Percentiles rank a stretch among this genome's conserved stretches.
These are phyloP conservation scores for Penicillium sp. DNA, from an alignment of 2,329 filamentous ascomycete species.

Conservation along the genomic window DNA sequence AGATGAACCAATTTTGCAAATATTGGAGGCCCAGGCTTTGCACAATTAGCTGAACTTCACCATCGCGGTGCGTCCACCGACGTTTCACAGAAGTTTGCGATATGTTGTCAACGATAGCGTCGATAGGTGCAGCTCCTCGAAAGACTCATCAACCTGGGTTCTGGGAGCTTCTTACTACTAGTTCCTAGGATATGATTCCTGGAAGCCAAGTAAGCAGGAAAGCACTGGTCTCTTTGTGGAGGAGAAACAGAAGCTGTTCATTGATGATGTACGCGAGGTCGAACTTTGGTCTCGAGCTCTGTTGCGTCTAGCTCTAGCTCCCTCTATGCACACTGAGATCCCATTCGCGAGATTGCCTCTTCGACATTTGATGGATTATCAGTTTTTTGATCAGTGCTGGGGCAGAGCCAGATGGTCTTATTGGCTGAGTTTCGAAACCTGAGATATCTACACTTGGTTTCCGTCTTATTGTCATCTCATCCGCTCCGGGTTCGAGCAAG, in stretches of 20 bases:
- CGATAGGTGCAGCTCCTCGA: slow-evolving; percentile 55
- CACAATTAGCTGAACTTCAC: slow-evolving; percentile 74
- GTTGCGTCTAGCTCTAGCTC: slow-evolving; percentile 26
- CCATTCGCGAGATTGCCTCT: slow-evolving; percentile 21
- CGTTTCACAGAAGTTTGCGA: slow-evolving; percentile 80
- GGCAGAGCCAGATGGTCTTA: slow-evolving; percentile 55
- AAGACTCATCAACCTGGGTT: slow-evolving; percentile 43
- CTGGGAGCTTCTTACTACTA: too few relatives aligned
- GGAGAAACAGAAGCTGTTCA: slow-evolving; percentile 92
- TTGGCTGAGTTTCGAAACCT: slow-evolving; percentile 69
- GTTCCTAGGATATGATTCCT: slow-evolving; percentile 70
- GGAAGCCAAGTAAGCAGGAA: slow-evolving; percentile 51
- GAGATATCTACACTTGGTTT: slow-evolving; percentile 56
- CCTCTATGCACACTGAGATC: slow-evolving; percentile 22
- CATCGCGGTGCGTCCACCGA: slow-evolving; percentile 93
- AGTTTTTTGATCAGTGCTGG: slow-evolving; percentile 21
- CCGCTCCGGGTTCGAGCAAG: slow-evolving; percentile 27
- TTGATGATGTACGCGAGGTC: slow-evolving; percentile 75
- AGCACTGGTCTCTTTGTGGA: slow-evolving; percentile 65
- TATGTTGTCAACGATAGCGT: slow-evolving; percentile 64
- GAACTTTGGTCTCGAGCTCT: slow-evolving; percentile 62
- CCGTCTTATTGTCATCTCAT: slow-evolving; percentile 40
- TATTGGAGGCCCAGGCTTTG: slow-evolving; percentile 72
- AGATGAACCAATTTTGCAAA: slow-evolving; percentile 54
- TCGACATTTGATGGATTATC: slow-evolving; percentile 37